Evolutionary conservation across 2,329 filamentous ascomycete species (phyloP).

Genomic region (Hymenoscyphus linearis): DNA sequence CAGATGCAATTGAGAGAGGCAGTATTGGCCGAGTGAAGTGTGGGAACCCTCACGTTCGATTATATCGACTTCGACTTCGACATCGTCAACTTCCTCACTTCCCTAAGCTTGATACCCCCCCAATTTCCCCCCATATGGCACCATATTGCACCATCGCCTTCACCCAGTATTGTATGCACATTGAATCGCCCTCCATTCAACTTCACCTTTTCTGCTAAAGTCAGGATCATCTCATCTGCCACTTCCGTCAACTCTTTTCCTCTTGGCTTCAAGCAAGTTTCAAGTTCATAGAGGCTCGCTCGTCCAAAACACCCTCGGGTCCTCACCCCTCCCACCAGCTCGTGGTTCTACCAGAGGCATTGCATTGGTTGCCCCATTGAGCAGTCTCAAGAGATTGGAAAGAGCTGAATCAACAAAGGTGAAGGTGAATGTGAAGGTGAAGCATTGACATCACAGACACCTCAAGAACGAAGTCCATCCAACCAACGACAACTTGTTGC

Average conservation of each 20-base stretch:
- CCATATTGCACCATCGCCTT: not conserved
- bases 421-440: too few relatives aligned
- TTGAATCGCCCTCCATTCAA: not conserved
- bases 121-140: not conserved
- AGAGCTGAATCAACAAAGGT: not conserved
- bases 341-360: not conserved
- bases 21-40: not conserved
- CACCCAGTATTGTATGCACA: too few relatives aligned
- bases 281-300: conserved; percentile 15
- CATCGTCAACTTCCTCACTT: not conserved
- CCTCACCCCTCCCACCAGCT: conserved; percentile 13
- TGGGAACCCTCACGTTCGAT: not conserved
- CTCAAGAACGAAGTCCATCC: not conserved
- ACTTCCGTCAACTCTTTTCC: conserved; percentile 9
- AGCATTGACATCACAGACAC: not conserved
- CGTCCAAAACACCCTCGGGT: conserved; percentile 15
- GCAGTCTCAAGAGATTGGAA: not conserved
- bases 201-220: not conserved
- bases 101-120: not conserved
- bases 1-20: not conserved
- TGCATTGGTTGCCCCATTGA: not conserved
- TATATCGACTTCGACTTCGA: not conserved
- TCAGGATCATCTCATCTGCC: conserved; percentile 1
- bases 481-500: not conserved
- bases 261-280: conserved; percentile 16